Conservation (phyloP, 2,329 filamentous ascomycete genomes). For the Cercospora sesami region DNA sequence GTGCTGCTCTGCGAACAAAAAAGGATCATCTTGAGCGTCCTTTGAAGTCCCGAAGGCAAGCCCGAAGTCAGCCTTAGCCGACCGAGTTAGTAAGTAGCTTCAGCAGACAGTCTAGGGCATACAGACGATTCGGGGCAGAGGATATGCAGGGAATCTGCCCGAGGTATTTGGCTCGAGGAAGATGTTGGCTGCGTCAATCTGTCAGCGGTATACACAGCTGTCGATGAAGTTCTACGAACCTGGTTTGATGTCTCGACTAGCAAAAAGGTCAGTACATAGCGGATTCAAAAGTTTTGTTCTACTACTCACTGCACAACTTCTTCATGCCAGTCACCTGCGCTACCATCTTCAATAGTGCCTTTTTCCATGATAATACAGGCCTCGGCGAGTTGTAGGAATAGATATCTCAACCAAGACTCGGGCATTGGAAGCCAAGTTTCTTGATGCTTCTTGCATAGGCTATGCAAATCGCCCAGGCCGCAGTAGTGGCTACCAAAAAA, state of each 20-base stretch:
- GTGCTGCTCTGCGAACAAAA: background rate
- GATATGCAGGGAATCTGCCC: background rate
- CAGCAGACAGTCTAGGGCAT: background rate
- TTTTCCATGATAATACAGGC: background rate
- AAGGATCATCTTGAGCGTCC: background rate
- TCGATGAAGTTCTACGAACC: background rate
- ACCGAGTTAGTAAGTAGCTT: background rate
- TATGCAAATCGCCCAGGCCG: conserved; percentile 1
- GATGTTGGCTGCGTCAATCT: background rate
- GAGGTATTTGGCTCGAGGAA: background rate
- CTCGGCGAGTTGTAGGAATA: background rate
- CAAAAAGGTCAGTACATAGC: background rate
- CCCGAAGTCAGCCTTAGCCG: conserved; percentile 6
- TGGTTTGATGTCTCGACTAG: conserved; percentile 6
- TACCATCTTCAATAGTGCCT: background rate
- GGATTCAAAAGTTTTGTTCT: background rate
- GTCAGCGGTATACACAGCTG: background rate
- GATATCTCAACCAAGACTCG: background rate
- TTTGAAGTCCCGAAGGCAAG: background rate
- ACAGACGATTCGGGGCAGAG: background rate
- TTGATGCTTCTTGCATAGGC: background rate
- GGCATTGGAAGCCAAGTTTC: background rate
- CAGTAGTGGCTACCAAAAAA: background rate
- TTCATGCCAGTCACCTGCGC: background rate
- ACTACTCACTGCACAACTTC: conserved; percentile 1